Base-by-base conservation (phyloP, 2,329 filamentous ascomycete genomes). In the Onygenales sp. region DNA sequence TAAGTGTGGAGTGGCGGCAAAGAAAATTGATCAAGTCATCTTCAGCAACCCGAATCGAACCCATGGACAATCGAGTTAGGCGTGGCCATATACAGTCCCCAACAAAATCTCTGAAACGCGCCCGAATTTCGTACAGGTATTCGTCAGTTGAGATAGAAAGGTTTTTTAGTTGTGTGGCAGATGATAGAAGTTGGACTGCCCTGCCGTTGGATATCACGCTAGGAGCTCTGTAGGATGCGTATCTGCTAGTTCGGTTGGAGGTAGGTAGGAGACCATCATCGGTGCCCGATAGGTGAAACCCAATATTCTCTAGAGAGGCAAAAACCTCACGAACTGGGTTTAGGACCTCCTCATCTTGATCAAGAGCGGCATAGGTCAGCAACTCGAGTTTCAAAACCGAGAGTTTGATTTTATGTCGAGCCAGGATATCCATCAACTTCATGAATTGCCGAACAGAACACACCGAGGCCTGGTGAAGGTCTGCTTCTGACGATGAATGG, bases 361-460 rank as follows among this genome's bases (percentile, higher is more conserved):
- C 33, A 31, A 54, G 51, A 11, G 51, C 49, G 8, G 47, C 14
- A 14, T 39, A 54, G 1, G 47, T 45, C 27, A 54, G 27, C 32
- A 34, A 21, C 2, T 42, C 40, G 17, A 54, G 10, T 44, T 51
- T 42, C 14, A 54, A 21, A n/a, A 21, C 32, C 32, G 44, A 48
- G 11, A 54, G 17, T 32, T 39, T 46, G 32, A 54, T 43, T 11
- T 44, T 13, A 3, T 40, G 31, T 31, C 33, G 42, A n/a, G 11
- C 36, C 7, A 54, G 33, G n/a, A 44, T 21, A 6, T 21, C 17
- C 40, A 54, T 54, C 2, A 54, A n/a, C 31, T 34, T 47, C 14
- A 51, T 44, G 39, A 50, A 54, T 27, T 50, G 48, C 27, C 31
- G 32, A 21, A 27, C 33, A 32, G 39, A 39, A 42, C 52, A 54